A percentile compares a stretch with the other conserved stretches of the same genome.
These are phyloP conservation scores for Saccharomyces uvarum DNA, from an alignment of 1,139 yeast species.

Conservation along the genomic window DNA sequence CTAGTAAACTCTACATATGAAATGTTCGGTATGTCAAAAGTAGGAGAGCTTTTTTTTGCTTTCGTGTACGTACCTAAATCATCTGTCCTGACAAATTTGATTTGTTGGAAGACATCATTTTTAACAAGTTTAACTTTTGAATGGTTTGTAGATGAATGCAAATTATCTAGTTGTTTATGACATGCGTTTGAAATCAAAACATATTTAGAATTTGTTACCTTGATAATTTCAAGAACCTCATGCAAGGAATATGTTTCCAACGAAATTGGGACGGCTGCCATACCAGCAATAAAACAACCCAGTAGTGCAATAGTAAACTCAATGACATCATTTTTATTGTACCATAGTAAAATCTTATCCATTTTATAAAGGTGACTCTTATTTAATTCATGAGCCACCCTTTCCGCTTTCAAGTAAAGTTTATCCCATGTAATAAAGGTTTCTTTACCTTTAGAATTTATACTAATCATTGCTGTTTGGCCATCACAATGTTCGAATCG, in stretches of 20 bases:
- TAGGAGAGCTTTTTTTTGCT: conserved; percentile 57
- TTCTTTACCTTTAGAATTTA: conserved; percentile 80
- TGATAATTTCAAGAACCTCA: conserved; percentile 67
- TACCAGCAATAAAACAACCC: conserved; percentile 91
- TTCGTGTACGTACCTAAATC: conserved; percentile 71
- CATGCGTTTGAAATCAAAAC: conserved; percentile 77
- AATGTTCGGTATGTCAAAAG: conserved; percentile 62
- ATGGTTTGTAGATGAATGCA: conserved; percentile 36
- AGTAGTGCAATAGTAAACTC: conserved; percentile 81
- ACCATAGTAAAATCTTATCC: conserved; percentile 77
- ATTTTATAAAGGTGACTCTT: conserved; percentile 70
- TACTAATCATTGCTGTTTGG: conserved; percentile 62
- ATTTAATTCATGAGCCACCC: conserved; percentile 77
- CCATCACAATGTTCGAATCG: conserved; percentile 60
- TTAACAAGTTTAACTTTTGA: conserved; percentile 46
- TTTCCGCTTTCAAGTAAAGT: conserved; percentile 71
- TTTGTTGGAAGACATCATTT: conserved; percentile 35
- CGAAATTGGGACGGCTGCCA: conserved; percentile 88
- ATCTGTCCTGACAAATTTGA: conserved; percentile 76
- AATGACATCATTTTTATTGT: conserved; percentile 74
- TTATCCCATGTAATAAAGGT: conserved; percentile 83
- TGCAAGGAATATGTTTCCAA: conserved; percentile 56
- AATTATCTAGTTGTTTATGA: conserved; percentile 59
- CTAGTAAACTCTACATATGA: conserved; percentile 92
- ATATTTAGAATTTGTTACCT: conserved; percentile 66